Conservation (phyloP, 345 rosid species). For the Clausena lansium region DNA sequence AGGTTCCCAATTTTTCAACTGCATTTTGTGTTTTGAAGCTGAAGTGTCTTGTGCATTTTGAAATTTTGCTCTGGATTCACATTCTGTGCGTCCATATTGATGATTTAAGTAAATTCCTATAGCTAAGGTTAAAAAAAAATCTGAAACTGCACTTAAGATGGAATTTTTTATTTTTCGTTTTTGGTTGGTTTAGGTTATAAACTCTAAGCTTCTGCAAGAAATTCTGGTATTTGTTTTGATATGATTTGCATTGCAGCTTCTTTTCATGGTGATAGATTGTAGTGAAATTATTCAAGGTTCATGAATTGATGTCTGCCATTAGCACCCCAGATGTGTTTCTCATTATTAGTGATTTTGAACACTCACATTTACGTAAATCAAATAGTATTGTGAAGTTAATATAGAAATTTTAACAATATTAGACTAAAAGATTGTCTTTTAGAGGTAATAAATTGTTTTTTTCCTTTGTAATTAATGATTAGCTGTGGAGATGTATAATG, state of each 20-base stretch:
- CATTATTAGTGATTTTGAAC: not conserved
- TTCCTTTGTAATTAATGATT: not conserved
- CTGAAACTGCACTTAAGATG: not conserved
- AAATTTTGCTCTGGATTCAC: not conserved
- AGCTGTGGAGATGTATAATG: not conserved
- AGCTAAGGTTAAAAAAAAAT: too few relatives aligned
- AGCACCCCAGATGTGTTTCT: not conserved
- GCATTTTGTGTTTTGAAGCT: not conserved
- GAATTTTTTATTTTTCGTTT: too few relatives aligned
- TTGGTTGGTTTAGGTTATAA: not conserved
- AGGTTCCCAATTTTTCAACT: too few relatives aligned
- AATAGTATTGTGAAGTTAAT: not conserved
- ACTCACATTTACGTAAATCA: not conserved
- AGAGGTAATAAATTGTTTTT: too few relatives aligned
- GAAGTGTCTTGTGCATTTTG: not conserved
- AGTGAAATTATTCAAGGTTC: not conserved
- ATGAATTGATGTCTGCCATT: not conserved
- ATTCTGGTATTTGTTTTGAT: not conserved
- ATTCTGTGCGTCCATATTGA: not conserved
- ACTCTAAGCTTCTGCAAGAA: not conserved
- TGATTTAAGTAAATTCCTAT: not conserved
- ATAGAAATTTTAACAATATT: not conserved
- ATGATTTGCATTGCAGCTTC: not conserved
- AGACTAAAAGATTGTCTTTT: not conserved
- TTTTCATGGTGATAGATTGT: not conserved